Evolutionary conservation across 345 rosid genomes (phyloP).

Genomic region (Gossypium turneri): DNA sequence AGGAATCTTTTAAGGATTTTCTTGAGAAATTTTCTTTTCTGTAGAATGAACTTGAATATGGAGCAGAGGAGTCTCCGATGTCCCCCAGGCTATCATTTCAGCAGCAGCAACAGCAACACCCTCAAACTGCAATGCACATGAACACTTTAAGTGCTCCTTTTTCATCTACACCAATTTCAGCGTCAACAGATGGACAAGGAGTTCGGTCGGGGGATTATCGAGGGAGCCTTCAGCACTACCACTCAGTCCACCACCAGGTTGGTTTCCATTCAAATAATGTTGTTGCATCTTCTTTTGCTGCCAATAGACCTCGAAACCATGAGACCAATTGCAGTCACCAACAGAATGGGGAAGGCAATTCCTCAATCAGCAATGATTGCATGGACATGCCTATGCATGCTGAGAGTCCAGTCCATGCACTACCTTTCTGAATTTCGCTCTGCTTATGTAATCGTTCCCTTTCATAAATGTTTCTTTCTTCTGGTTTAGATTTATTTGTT

Average conservation of each 20-base stretch:
- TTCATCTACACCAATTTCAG: constrained; percentile 36
- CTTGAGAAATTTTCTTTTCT: neutral
- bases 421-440: neutral
- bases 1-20: neutral
- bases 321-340: neutral
- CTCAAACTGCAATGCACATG: constrained; percentile 23
- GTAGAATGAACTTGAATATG: constrained; percentile 74
- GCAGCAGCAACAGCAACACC: constrained; percentile 27
- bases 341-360: constrained; percentile 6
- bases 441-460: neutral
- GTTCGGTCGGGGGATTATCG: constrained; percentile 42
- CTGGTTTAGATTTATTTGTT: constrained; percentile 5
- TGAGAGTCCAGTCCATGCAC: constrained; percentile 40
- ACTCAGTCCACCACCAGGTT: constrained; percentile 31
- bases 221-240: constrained; percentile 59
- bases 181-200: constrained; percentile 24
- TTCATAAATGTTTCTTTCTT: neutral
- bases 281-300: neutral
- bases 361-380: constrained; percentile 28
- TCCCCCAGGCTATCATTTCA: constrained; percentile 45
- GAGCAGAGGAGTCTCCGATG: constrained; percentile 52
- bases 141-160: constrained; percentile 25
- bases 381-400: constrained; percentile 61
- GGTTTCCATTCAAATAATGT: constrained; percentile 25
- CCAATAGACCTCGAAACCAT: neutral